Evolutionary conservation across 208 protist species (phyloP).

Genomic region (Hexamita inflata): DNA sequence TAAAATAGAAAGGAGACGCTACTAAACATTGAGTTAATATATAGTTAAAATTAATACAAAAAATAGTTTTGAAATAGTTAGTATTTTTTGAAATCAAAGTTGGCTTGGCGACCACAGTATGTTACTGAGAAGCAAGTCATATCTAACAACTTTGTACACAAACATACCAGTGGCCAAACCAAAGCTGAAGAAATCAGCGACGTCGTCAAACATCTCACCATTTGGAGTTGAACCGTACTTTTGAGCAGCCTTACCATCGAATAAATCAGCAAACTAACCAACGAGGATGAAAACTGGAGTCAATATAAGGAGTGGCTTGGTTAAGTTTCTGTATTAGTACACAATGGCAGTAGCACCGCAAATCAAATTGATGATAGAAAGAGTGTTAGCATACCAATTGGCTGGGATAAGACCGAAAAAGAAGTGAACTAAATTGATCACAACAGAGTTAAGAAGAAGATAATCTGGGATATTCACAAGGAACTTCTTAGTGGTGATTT

Average conservation of each 20-base stretch:
- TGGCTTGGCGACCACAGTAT: no score
- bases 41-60: no score
- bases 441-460: background rate
- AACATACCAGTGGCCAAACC: slow-evolving; percentile 10
- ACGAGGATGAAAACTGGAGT: background rate
- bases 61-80: no score
- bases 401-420: background rate
- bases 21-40: no score
- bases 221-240: slow-evolving; percentile 3
- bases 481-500: no score
- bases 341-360: slow-evolving; percentile 14
- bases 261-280: slow-evolving; percentile 27
- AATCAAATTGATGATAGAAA: slow-evolving; percentile 24
- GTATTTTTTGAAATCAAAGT: no score
- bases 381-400: slow-evolving; percentile 27
- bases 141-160: background rate
- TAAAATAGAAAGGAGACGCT: no score
- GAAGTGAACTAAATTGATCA: background rate
- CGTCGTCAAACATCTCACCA: slow-evolving; percentile 30
- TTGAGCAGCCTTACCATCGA: slow-evolving; percentile 23
- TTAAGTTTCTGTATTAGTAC: background rate
- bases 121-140: background rate
- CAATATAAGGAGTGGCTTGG: background rate
- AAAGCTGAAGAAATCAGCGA: slow-evolving; percentile 15
- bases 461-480: no score